Conservation (phyloP, 2,329 filamentous ascomycete species). For the Didymella arachidicola region DNA sequence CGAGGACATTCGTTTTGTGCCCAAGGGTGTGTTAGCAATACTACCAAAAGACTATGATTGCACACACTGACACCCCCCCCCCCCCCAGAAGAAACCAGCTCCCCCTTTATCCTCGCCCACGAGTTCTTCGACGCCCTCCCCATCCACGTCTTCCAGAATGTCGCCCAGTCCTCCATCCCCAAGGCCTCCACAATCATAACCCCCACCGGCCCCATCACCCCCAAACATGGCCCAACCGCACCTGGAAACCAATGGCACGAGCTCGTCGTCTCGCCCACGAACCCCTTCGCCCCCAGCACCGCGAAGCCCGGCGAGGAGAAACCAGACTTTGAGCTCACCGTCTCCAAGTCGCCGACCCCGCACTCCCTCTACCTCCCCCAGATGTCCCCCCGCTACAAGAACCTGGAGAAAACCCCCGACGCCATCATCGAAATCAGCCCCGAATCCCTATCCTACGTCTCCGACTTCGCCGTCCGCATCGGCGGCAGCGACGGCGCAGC, state of each 20-base stretch:
- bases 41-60: not conserved
- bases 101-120: constrained; percentile 93
- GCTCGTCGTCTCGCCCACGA: constrained; percentile 54
- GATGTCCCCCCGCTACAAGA: constrained; percentile 78
- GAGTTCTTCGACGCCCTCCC: constrained; percentile 99
- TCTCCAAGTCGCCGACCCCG: constrained; percentile 77
- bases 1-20: constrained; percentile 85
- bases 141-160: constrained; percentile 91
- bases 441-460: constrained; percentile 79
- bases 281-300: constrained; percentile 41
- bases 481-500: constrained; percentile 62
- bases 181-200: constrained; percentile 55
- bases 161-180: constrained; percentile 56
- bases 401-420: constrained; percentile 70
- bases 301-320: constrained; percentile 35
- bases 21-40: constrained; percentile 61
- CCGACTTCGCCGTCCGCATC: constrained; percentile 84
- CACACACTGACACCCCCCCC: constrained; percentile 28
- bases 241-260: constrained; percentile 53
- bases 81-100: constrained; percentile 68
- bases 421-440: constrained; percentile 90
- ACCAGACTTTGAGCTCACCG: constrained; percentile 87
- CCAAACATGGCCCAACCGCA: constrained; percentile 48
- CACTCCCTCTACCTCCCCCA: constrained; percentile 87
- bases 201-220: constrained; percentile 58